phyloP scores from a whole-genome alignment of 2,329 filamentous ascomycete genomes.

The Microascus cirrosus region DNA sequence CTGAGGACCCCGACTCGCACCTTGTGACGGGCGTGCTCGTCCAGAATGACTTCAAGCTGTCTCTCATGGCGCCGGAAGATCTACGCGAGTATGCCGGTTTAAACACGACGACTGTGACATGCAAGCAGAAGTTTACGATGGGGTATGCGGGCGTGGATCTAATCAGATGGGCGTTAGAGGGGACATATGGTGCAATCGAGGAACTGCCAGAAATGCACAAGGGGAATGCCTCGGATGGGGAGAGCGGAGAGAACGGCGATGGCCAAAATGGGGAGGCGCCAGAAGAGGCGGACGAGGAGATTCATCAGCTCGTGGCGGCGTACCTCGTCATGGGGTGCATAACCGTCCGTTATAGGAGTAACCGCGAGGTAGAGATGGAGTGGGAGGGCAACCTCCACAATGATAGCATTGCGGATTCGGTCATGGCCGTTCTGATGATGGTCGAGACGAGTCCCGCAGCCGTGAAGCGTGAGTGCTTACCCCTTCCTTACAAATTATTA shows the following conservation, averaged over 20 bases:
- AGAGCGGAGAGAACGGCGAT: conserved; percentile 9
- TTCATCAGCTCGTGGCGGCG: conserved; percentile 40
- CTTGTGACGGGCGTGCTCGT: conserved; percentile 86
- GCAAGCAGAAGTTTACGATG: conserved; percentile 81
- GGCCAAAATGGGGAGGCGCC: conserved; percentile 4
- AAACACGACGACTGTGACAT: conserved; percentile 87
- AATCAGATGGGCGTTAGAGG: conserved; percentile 87
- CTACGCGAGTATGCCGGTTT: conserved; percentile 93
- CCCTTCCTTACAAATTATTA: conserved; percentile 5
- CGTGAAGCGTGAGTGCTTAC: conserved; percentile 69
- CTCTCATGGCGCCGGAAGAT: conserved; percentile 92
- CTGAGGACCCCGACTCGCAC: conserved; percentile 18
- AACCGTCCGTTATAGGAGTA: conserved; percentile 63
- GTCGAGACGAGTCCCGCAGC: conserved; percentile 92
- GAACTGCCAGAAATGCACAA: conserved; percentile 46
- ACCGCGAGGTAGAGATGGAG: conserved; percentile 77
- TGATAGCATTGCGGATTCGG: conserved; percentile 93
- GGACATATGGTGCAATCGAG: conserved; percentile 83
- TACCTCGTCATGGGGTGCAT: conserved; percentile 85
- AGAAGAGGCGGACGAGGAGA: conserved; percentile 55
- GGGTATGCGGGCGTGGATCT: conserved; percentile 83
- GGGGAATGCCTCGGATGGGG: neutral
- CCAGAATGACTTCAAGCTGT: conserved; percentile 96
- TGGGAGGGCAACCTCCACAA: conserved; percentile 99
- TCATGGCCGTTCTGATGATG: conserved; percentile 83